A percentile compares a stretch with the other conserved stretches of the same genome.
phyloP scores from a whole-genome alignment of 2,329 filamentous ascomycete species.

The Aspergillus proliferans region DNA sequence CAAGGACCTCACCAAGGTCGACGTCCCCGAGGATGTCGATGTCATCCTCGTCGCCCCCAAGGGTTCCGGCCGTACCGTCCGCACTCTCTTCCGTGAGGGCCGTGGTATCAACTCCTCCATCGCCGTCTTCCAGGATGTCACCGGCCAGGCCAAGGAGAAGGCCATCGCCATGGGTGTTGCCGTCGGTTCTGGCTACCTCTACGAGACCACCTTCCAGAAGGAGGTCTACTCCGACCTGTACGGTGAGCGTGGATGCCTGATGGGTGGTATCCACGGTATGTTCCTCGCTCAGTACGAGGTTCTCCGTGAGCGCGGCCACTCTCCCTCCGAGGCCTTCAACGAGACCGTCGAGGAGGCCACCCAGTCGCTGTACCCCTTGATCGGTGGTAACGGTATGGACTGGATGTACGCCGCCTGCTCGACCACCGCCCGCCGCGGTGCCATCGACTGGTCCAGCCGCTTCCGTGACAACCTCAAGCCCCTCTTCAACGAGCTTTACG shows the following conservation, averaged over 20 bases:
- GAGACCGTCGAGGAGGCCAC: conserved; percentile 99
- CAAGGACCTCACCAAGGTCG: conserved; percentile 98
- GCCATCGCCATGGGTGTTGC: conserved; percentile 93
- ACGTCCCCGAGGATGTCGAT: conserved; percentile 90
- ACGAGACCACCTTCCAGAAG: conserved; percentile 99
- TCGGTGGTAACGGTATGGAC: conserved; percentile 97
- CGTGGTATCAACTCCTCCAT: conserved; percentile 99
- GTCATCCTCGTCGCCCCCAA: conserved; percentile 99
- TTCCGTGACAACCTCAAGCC: conserved; percentile 99
- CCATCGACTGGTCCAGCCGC: conserved; percentile 94
- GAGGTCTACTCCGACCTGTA: conserved; percentile 99
- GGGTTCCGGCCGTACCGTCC: conserved; percentile 97
- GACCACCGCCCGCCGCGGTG: conserved; percentile 93
- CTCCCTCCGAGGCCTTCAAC: conserved; percentile 98
- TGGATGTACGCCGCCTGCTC: conserved; percentile 99
- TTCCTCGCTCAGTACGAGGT: conserved; percentile 99
- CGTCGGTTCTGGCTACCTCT: conserved; percentile 96
- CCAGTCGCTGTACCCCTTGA: conserved; percentile 94
- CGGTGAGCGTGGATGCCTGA: conserved; percentile 98
- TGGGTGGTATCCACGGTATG: conserved; percentile 99
- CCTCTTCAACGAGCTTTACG: conserved; percentile 96
- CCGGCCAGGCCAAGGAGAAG: conserved; percentile 96
- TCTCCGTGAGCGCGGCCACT: conserved; percentile 96
- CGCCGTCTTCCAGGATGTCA: conserved; percentile 97
- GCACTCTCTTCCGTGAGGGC: conserved; percentile 97